phyloP scores from a whole-genome alignment of 495 filamentous ascomycete species.

The Neurospora discreta region DNA sequence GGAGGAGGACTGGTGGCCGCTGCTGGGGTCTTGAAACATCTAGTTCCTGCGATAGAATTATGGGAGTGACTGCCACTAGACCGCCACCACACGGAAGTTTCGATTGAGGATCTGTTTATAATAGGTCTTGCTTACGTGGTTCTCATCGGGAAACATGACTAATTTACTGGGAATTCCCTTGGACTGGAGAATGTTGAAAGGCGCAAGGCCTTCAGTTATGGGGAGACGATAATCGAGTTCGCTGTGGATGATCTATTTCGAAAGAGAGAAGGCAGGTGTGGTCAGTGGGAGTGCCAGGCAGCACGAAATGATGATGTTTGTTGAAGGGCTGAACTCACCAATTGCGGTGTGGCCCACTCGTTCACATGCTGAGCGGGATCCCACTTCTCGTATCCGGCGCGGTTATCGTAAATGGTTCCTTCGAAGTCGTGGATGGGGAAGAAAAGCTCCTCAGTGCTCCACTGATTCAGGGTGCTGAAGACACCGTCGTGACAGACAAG shows the following conservation, averaged over 20 bases:
- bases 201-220: slow-evolving; percentile 69
- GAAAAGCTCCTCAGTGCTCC: slow-evolving; percentile 77
- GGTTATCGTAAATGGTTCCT: slow-evolving; percentile 65
- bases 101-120: background rate
- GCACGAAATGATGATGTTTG: background rate
- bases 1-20: background rate
- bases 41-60: background rate
- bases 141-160: slow-evolving; percentile 76
- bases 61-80: background rate
- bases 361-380: slow-evolving; percentile 57
- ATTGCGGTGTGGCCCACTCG: slow-evolving; percentile 73
- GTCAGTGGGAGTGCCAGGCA: background rate
- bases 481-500: slow-evolving; percentile 87
- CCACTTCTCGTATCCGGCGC: slow-evolving; percentile 67
- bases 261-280: background rate
- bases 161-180: slow-evolving; percentile 58
- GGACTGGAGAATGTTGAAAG: slow-evolving; percentile 81
- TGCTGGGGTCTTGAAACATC: background rate
- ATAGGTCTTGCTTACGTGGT: slow-evolving; percentile 36
- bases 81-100: background rate
- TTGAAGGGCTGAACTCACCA: slow-evolving; percentile 23
- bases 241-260: slow-evolving; percentile 63
- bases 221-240: slow-evolving; percentile 86
- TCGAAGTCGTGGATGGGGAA: slow-evolving; percentile 78
- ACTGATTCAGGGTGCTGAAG: slow-evolving; percentile 65